These are phyloP conservation scores for Verticillium isaacii DNA, from an alignment of 2,329 filamentous ascomycete species.

Conservation along the genomic window DNA sequence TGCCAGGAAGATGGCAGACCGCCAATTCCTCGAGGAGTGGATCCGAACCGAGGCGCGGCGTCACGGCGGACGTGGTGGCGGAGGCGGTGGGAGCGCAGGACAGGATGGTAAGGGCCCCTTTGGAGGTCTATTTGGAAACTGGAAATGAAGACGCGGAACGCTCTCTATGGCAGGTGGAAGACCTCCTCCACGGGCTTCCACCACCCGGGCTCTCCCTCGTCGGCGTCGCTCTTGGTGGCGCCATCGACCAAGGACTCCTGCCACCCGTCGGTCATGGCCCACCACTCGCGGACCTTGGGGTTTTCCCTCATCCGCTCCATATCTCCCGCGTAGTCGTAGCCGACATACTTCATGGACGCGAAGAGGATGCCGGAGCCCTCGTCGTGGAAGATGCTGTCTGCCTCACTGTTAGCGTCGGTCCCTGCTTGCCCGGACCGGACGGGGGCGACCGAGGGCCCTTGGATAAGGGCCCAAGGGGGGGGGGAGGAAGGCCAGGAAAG, in stretches of 20 bases:
- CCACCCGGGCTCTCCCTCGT: slow-evolving; percentile 58
- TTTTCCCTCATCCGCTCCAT: slow-evolving; percentile 74
- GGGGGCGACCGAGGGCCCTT: too few relatives aligned
- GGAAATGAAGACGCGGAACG: slow-evolving; percentile 4
- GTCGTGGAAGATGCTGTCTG: slow-evolving; percentile 72
- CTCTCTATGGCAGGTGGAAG: slow-evolving; percentile 51
- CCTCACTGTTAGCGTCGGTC: not conserved
- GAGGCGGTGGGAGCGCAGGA: slow-evolving; percentile 26
- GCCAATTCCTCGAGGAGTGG: slow-evolving; percentile 48
- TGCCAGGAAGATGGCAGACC: slow-evolving; percentile 41
- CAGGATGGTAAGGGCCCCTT: slow-evolving; percentile 17
- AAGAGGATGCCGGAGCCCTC: slow-evolving; percentile 60
- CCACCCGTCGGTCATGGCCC: slow-evolving; percentile 73
- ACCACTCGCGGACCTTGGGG: slow-evolving; percentile 71
- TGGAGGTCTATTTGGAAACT: slow-evolving; percentile 35
- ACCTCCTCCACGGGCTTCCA: slow-evolving; percentile 68
- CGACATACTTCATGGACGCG: slow-evolving; percentile 74
- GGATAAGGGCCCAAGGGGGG: not conserved
- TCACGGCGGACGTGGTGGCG: slow-evolving; percentile 38
- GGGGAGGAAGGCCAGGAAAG: not conserved
- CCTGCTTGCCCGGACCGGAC: not conserved
- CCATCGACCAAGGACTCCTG: slow-evolving; percentile 62
- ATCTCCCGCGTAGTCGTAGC: slow-evolving; percentile 65
- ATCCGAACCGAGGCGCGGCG: slow-evolving; percentile 44
- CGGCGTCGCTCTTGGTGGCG: slow-evolving; percentile 44